Evolutionary conservation across 768 basidiomycete species (phyloP).

Genomic region (Leccinum subtestaceum): DNA sequence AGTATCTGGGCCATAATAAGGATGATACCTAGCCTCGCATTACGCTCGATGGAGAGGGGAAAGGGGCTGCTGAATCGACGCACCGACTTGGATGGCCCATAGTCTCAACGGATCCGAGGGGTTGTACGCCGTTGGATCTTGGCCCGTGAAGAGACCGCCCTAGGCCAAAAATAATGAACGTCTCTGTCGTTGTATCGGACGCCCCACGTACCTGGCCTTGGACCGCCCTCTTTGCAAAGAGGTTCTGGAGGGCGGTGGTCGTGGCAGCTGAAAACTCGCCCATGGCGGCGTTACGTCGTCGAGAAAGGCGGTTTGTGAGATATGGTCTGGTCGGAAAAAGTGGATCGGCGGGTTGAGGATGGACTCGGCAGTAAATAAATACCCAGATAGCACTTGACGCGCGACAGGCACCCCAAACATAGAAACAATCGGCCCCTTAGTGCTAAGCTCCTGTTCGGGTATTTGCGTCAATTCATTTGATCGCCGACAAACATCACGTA

Average conservation of each 20-base stretch:
- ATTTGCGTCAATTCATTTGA: not conserved
- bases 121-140: conserved; percentile 66
- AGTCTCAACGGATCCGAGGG: conserved; percentile 63
- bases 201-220: conserved; percentile 27
- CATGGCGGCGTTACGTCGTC: conserved; percentile 16
- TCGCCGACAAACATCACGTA: not conserved
- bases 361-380: not conserved
- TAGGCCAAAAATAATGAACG: conserved; percentile 26
- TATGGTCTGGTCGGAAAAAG: not conserved
- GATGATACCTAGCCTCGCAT: conserved; percentile 48
- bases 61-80: conserved; percentile 16
- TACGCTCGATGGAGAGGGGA: not conserved
- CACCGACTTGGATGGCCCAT: conserved; percentile 77
- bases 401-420: not conserved
- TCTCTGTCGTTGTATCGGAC: not conserved
- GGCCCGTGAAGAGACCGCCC: conserved; percentile 79
- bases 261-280: conserved; percentile 49
- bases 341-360: not conserved
- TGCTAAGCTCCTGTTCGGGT: not conserved
- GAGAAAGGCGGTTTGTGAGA: not conserved
- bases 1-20: conserved; percentile 85
- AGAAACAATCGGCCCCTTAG: not conserved
- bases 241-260: conserved; percentile 14
- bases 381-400: not conserved
- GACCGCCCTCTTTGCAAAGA: conserved; percentile 21